phyloP scores from a whole-genome alignment of 805 yeast genomes.

The Lipomyces sp. region DNA sequence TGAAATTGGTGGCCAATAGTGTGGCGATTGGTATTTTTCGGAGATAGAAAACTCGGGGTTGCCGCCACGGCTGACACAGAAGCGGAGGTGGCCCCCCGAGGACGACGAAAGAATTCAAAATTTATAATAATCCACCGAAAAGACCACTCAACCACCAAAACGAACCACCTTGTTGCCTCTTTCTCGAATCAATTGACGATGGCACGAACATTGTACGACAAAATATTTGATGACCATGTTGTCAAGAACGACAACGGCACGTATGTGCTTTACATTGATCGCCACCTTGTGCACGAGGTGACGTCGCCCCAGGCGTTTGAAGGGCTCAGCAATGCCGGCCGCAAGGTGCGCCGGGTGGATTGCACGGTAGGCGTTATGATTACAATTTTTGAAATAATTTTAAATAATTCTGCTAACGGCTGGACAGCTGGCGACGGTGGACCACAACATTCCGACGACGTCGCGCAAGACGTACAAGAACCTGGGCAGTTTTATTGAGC shows the following conservation, averaged over 20 bases:
- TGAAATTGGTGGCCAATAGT: no score
- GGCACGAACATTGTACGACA: constrained; percentile 87
- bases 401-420: background rate
- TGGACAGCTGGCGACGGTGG: constrained; percentile 41
- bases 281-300: constrained; percentile 97
- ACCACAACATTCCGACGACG: constrained; percentile 88
- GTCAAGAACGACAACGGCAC: constrained; percentile 90
- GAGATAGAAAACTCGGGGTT: no score
- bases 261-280: constrained; percentile 85
- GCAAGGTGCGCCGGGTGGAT: constrained; percentile 79
- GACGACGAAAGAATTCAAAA: no score
- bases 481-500: constrained; percentile 79
- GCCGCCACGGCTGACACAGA: no score
- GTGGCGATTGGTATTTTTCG: no score
- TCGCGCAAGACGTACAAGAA: constrained; percentile 78
- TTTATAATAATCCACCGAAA: no score
- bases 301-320: constrained; percentile 99
- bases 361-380: constrained; percentile 38
- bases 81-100: no score
- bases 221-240: constrained; percentile 92
- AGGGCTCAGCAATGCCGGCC: constrained; percentile 85
- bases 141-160: no score
- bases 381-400: no score
- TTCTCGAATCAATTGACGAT: constrained; percentile 39
- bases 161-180: no score